phyloP scores from a whole-genome alignment of 1,284 basidiomycete genomes.

The Thelephora terrestris region DNA sequence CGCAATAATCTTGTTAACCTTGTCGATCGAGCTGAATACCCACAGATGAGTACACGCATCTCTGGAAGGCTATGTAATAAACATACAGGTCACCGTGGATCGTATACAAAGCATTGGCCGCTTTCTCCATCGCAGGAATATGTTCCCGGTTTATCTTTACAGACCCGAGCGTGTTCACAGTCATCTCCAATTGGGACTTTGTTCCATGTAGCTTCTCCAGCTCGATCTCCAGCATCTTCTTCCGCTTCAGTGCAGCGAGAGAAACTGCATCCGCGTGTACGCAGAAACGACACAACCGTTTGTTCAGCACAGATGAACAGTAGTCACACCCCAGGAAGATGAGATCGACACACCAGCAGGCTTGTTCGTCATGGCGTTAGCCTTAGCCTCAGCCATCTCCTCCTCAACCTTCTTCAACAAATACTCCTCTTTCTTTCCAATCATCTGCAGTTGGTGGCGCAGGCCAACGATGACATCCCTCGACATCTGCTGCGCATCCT shows the following conservation, averaged over 20 bases:
- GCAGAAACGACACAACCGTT: neutral
- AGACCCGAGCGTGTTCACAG: constrained; percentile 95
- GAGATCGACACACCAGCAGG: constrained; percentile 57
- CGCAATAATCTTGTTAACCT: constrained; percentile 90
- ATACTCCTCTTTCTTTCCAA: constrained; percentile 99
- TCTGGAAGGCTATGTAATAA: constrained; percentile 5
- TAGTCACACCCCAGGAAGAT: neutral
- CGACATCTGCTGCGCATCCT: constrained; percentile 71
- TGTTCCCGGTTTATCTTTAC: constrained; percentile 99
- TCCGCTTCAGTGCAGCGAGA: constrained; percentile 52
- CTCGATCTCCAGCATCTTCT: constrained; percentile 18
- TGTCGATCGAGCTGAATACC: constrained; percentile 67
- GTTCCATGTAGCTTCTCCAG: constrained; percentile 55
- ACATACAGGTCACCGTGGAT: constrained; percentile 91
- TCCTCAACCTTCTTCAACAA: constrained; percentile 97
- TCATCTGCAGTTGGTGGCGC: constrained; percentile 85
- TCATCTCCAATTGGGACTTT: constrained; percentile 89
- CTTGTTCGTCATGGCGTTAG: constrained; percentile 93
- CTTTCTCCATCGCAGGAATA: constrained; percentile 97
- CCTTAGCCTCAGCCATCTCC: constrained; percentile 84
- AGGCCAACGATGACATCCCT: constrained; percentile 83
- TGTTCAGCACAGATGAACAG: neutral
- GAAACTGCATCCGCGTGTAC: constrained; percentile 53
- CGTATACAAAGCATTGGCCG: constrained; percentile 80
- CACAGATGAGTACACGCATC: neutral